Percentiles rank a stretch among this genome's conserved stretches.
Evolutionary conservation across 2,329 filamentous ascomycete genomes (phyloP).

Genomic region (Aureobasidium sp.): DNA sequence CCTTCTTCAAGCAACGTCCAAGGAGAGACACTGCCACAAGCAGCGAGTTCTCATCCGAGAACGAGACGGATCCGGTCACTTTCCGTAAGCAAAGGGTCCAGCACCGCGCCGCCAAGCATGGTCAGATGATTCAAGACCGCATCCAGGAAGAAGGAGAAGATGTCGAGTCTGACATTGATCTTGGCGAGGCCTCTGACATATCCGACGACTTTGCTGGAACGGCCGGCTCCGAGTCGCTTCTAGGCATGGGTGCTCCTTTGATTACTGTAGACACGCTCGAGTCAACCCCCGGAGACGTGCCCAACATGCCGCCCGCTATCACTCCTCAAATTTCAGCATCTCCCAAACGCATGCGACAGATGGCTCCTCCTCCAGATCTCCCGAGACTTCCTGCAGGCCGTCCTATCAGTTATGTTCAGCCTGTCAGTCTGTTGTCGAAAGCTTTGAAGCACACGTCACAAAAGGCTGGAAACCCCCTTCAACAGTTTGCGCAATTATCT

Average conservation of each 20-base stretch:
- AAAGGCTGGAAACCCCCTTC: constrained; percentile 62
- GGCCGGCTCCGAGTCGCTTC: constrained; percentile 59
- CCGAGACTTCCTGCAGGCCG: constrained; percentile 62
- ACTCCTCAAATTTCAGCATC: constrained; percentile 34
- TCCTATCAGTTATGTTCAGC: constrained; percentile 61
- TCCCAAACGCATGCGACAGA: constrained; percentile 47
- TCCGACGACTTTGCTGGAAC: constrained; percentile 55
- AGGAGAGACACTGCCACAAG: constrained; percentile 71
- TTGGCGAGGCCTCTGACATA: constrained; percentile 29
- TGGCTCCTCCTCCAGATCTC: constrained; percentile 48
- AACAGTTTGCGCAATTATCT: constrained; percentile 65
- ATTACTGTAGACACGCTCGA: constrained; percentile 14
- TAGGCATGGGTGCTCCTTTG: constrained; percentile 49
- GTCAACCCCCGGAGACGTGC: background rate
- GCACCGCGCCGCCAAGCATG: constrained; percentile 46
- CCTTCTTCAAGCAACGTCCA: constrained; percentile 53
- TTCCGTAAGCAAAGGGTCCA: constrained; percentile 50
- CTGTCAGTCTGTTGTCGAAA: constrained; percentile 62
- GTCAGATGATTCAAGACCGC: constrained; percentile 45
- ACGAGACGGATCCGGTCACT: constrained; percentile 60
- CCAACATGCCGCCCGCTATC: constrained; percentile 36
- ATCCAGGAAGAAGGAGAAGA: constrained; percentile 39
- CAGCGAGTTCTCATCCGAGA: constrained; percentile 76
- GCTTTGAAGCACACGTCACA: constrained; percentile 64
- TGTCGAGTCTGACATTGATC: constrained; percentile 26